Percentiles rank a stretch among this genome's conserved stretches.
Evolutionary conservation across 108 stramenopile genomes (phyloP).

Genomic region (Pinguiococcus pyrenoidosus): DNA sequence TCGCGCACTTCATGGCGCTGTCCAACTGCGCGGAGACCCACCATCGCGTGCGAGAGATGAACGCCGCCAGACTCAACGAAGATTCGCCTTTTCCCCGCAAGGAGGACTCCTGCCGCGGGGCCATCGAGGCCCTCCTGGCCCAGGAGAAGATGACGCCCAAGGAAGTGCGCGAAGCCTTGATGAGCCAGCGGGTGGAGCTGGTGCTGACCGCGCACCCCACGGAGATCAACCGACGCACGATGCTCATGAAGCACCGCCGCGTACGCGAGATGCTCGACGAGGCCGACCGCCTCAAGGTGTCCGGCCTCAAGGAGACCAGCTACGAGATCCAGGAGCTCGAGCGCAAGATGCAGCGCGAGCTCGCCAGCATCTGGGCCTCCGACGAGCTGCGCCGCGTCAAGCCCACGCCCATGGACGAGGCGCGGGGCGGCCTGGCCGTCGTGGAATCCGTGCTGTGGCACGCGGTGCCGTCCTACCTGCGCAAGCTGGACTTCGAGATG

Average conservation of each 20-base stretch:
- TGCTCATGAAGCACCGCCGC: constrained; percentile 45
- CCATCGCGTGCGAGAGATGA: constrained; percentile 14
- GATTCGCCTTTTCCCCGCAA: constrained; percentile 23
- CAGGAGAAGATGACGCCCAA: constrained; percentile 35
- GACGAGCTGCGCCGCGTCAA: constrained; percentile 73
- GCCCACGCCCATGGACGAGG: constrained; percentile 83
- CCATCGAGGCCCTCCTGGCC: constrained; percentile 26
- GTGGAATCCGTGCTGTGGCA: constrained; percentile 87
- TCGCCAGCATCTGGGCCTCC: constrained; percentile 25
- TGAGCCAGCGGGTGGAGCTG: constrained; percentile 74
- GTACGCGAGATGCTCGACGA: constrained; percentile 19
- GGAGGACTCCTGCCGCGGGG: constrained; percentile 33
- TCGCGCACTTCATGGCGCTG: constrained; percentile 37
- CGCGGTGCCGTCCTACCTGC: constrained; percentile 76
- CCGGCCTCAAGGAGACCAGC: constrained; percentile 15
- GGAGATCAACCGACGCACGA: constrained; percentile 84
- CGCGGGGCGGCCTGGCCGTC: constrained; percentile 75
- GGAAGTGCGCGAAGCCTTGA: constrained; percentile 63
- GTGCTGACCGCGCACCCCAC: constrained; percentile 94
- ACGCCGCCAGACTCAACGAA: background rate
- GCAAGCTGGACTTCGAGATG: constrained; percentile 75
- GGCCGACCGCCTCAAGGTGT: constrained; percentile 21
- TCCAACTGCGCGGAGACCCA: constrained; percentile 35
- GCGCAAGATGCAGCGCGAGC: constrained; percentile 46
- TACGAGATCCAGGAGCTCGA: constrained; percentile 55